Evolutionary conservation across 768 basidiomycete genomes (phyloP).

Genomic region (Boletales sp.): DNA sequence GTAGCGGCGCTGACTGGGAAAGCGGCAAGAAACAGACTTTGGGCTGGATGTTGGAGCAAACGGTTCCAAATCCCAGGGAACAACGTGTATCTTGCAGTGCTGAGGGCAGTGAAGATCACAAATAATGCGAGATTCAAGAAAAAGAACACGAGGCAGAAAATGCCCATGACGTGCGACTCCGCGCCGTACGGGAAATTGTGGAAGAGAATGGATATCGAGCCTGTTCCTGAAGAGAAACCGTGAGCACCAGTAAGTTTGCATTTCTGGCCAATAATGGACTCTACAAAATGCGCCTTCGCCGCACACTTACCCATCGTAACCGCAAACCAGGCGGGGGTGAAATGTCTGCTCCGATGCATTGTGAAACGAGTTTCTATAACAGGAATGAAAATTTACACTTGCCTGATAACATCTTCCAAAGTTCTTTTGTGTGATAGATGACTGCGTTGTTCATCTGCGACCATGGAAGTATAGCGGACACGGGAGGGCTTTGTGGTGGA

Average conservation of each 20-base stretch:
- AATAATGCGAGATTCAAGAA: conserved; percentile 58
- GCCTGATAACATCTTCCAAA: conserved; percentile 35
- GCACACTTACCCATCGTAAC: conserved; percentile 47
- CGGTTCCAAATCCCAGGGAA: conserved; percentile 48
- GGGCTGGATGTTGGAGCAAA: conserved; percentile 49
- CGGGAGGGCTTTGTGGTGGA: not conserved
- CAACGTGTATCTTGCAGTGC: conserved; percentile 47
- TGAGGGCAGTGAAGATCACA: conserved; percentile 42
- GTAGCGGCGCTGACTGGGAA: conserved; percentile 62
- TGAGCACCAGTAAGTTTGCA: not conserved
- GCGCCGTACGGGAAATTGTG: conserved; percentile 53
- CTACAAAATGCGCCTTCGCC: not conserved
- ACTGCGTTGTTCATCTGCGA: not conserved
- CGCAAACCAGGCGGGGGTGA: conserved; percentile 55
- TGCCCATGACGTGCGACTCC: conserved; percentile 37
- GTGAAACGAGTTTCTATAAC: not conserved
- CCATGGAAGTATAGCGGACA: not conserved
- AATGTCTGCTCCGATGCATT: conserved; percentile 34
- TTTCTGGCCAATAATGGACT: not conserved
- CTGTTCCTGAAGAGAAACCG: conserved; percentile 36
- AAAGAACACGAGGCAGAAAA: conserved; percentile 49
- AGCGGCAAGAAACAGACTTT: conserved; percentile 46
- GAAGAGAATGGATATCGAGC: conserved; percentile 53
- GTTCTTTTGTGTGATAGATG: conserved; percentile 20
- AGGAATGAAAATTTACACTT: conserved; percentile 2